These are phyloP conservation scores for Ogataea ganodermae DNA, from an alignment of 805 yeast genomes.

Conservation along the genomic window DNA sequence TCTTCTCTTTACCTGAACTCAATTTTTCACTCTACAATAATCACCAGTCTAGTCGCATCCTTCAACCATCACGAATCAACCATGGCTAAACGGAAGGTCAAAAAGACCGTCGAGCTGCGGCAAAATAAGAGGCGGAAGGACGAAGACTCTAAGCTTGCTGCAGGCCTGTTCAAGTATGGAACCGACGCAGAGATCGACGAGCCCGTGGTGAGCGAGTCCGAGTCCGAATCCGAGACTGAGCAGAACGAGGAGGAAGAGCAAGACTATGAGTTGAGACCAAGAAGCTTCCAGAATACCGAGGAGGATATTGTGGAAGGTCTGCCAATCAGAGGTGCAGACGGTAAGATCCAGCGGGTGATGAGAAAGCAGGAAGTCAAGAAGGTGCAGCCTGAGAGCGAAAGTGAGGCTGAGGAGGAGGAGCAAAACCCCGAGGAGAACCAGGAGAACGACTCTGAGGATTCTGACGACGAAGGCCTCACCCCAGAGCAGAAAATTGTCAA, in stretches of 20 bases:
- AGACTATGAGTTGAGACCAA: slow-evolving; percentile 74
- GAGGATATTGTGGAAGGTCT: slow-evolving; percentile 61
- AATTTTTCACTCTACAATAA: slow-evolving; percentile 1
- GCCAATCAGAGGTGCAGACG: slow-evolving; percentile 76
- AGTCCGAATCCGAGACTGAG: background rate
- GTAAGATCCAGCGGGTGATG: slow-evolving; percentile 69
- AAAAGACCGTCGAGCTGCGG: slow-evolving; percentile 37
- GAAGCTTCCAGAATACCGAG: slow-evolving; percentile 49
- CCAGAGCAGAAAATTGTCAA: slow-evolving; percentile 56
- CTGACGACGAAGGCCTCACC: slow-evolving; percentile 46
- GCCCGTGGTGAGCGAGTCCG: slow-evolving; percentile 11
- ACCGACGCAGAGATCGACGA: slow-evolving; percentile 22
- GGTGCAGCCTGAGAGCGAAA: slow-evolving; percentile 17
- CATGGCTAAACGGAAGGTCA: slow-evolving; percentile 42
- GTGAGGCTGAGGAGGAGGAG: slow-evolving; percentile 16
- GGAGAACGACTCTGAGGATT: slow-evolving; percentile 31
- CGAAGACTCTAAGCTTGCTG: slow-evolving; percentile 42
- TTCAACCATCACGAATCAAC: background rate
- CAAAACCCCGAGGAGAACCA: slow-evolving; percentile 11
- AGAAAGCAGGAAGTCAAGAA: slow-evolving; percentile 32
- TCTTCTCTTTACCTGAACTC: too few relatives aligned
- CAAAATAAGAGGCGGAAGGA: slow-evolving; percentile 42
- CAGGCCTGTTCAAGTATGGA: slow-evolving; percentile 39
- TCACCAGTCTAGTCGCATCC: background rate
- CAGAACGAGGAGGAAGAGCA: slow-evolving; percentile 58